A percentile compares a stretch with the other conserved stretches of the same genome.
phyloP scores from a whole-genome alignment of 768 basidiomycete genomes.

The Xerocomus potaroensis region DNA sequence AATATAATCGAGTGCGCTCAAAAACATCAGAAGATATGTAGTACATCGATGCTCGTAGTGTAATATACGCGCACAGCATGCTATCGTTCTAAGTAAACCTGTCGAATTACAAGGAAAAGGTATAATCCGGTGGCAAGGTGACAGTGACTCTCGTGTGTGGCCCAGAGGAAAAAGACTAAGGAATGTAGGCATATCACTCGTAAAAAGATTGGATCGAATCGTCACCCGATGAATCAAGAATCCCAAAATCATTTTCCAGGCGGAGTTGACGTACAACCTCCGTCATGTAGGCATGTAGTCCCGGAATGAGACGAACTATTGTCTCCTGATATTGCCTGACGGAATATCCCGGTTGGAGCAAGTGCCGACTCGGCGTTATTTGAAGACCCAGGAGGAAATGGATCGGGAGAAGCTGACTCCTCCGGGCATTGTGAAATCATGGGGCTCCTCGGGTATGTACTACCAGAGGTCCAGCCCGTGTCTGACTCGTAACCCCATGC shows the following conservation, averaged over 20 bases:
- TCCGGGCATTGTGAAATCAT: conserved; percentile 3
- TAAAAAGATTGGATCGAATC: neutral
- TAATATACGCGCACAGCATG: too few species aligned
- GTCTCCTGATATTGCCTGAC: conserved; percentile 3
- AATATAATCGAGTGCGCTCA: too few species aligned
- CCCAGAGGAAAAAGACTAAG: neutral
- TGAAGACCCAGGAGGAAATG: neutral
- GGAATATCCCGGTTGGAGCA: neutral
- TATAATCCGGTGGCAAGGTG: neutral
- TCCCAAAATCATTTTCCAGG: conserved; percentile 1
- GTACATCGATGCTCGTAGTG: too few species aligned
- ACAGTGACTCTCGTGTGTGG: neutral
- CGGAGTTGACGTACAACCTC: conserved; percentile 4
- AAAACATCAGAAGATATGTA: too few species aligned
- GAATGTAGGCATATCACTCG: neutral
- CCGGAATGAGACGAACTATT: neutral
- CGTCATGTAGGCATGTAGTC: neutral
- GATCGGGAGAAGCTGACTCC: neutral
- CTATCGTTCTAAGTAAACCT: too few species aligned
- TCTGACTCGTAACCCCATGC: conserved; percentile 3
- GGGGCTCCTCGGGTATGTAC: neutral
- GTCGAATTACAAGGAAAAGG: too few species aligned
- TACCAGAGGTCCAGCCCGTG: neutral
- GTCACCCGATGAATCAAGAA: neutral
- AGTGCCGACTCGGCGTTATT: neutral